Evolutionary conservation across 805 yeast genomes (phyloP).

Genomic region (Kluyveromyces lactis): DNA sequence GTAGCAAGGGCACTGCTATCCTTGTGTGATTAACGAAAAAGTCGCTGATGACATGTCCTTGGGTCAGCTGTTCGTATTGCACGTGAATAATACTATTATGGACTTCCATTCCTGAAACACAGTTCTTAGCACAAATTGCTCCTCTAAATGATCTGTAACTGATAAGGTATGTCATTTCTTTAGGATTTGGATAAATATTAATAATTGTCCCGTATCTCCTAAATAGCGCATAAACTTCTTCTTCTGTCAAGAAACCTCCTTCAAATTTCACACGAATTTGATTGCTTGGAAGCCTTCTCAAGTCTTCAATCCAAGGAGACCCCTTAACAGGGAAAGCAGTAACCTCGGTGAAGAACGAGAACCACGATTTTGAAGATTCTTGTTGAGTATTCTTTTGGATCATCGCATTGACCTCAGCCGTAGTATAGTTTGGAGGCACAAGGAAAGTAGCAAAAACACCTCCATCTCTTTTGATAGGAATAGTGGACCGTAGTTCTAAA

Average conservation of each 20-base stretch:
- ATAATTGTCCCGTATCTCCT: constrained; percentile 80
- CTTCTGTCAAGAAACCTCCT: constrained; percentile 74
- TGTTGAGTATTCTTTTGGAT: constrained; percentile 40
- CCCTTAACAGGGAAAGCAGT: constrained; percentile 75
- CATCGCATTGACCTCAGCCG: constrained; percentile 44
- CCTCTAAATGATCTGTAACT: constrained; percentile 49
- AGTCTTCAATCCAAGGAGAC: constrained; percentile 92
- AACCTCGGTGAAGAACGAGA: constrained; percentile 41
- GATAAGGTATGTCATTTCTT: constrained; percentile 45
- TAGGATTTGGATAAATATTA: constrained; percentile 56
- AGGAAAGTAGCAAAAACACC: constrained; percentile 83
- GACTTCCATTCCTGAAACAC: constrained; percentile 71
- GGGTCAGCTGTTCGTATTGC: constrained; percentile 52
- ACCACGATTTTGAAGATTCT: constrained; percentile 30
- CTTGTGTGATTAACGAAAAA: constrained; percentile 69
- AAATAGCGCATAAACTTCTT: constrained; percentile 65
- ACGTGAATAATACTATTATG: constrained; percentile 64
- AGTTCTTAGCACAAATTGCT: constrained; percentile 82
- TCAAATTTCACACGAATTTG: constrained; percentile 60
- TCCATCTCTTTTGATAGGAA: constrained; percentile 76
- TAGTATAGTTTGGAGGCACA: constrained; percentile 44
- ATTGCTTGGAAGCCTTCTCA: constrained; percentile 65
- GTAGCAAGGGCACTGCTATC: constrained; percentile 67
- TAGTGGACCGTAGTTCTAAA: constrained; percentile 47
- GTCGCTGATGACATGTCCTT: constrained; percentile 45